Evolutionary conservation across 2,329 filamentous ascomycete genomes (phyloP), one percentile per base, ranked within the genome.

Genomic region (Hypoxylon sp.): DNA sequence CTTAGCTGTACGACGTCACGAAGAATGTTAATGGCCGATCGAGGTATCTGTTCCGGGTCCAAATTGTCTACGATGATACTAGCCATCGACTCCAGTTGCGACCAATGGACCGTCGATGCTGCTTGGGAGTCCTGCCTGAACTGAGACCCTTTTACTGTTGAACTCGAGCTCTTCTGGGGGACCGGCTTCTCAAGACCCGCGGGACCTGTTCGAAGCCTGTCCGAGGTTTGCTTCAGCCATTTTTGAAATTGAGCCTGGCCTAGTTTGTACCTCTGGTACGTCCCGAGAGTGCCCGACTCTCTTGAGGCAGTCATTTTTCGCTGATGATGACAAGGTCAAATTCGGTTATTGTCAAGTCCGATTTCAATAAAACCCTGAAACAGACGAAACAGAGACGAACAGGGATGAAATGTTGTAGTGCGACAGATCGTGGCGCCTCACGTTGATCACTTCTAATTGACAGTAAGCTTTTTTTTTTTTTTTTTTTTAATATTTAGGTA

Each of bases 1-100:
- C 75, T 71, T 24, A 76, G 67, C 26, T 48, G 44, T 35, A 78
- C 72, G n/a, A 77, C 75, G 51, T 76, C 72, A 31, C 73, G 72
- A 10, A 76, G 67, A 42, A 76, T 76, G 24, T 69, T 73, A 48
- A 77, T 65, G 8, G 73, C 70, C 1, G 67, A 67, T 13, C 57
- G 57, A 22, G 75, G 76, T 13, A 78, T 73, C 29, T 76, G 70
- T 17, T 74, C 70, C 8, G 74, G 73, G 1, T 53, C 44, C 1
- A 68, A 66, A 17, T 76, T 62, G 29, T 72, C 67, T 42, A 68
- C 67, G 22, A 78, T 62, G 2, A 50, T 64, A 13, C 67, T 65
- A 19, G 74, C 71, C 35, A 76, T 67, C 8, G 39, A 39, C 48
- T 67, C 64, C 31, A 70, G 50, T 22, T 67, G 54, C 11, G 55